Evolutionary conservation across 108 stramenopile species (phyloP).

Genomic region (Skeletonema potamos): DNA sequence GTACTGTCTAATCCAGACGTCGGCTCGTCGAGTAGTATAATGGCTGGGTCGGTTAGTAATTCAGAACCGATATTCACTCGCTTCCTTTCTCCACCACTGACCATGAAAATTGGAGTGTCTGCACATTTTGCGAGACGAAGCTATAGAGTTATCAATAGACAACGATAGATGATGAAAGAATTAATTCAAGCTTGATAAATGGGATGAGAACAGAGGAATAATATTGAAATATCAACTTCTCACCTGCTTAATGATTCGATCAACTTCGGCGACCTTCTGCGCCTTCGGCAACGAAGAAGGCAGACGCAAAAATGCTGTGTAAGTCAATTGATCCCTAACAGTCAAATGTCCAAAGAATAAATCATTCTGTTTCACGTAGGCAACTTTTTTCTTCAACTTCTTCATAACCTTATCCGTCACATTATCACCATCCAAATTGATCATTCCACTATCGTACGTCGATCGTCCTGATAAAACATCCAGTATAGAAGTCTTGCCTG

Average conservation of each 20-base stretch:
- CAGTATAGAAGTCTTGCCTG: conserved; percentile 66
- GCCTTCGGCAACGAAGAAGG: conserved; percentile 28
- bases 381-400: conserved; percentile 62
- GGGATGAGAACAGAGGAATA: neutral
- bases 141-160: neutral
- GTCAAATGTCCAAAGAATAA: conserved; percentile 77
- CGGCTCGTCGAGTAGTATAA: conserved; percentile 82
- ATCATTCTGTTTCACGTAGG: conserved; percentile 80
- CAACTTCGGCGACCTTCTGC: conserved; percentile 61
- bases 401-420: conserved; percentile 46
- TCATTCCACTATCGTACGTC: conserved; percentile 47
- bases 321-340: conserved; percentile 70
- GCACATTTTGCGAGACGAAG: conserved; percentile 50
- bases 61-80: conserved; percentile 82
- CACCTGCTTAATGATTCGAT: conserved; percentile 51
- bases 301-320: conserved; percentile 70
- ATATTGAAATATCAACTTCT: conserved; percentile 1
- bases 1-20: conserved; percentile 81
- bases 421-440: conserved; percentile 54
- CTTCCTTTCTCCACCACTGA: conserved; percentile 85
- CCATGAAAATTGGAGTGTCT: conserved; percentile 57
- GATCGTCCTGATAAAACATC: conserved; percentile 65
- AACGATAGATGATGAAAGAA: neutral
- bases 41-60: conserved; percentile 65
- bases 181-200: neutral